Percentiles rank a stretch among this genome's conserved stretches.
These are phyloP conservation scores for Ophiorrhiza pumila DNA, from an alignment of 257 asterid species.

Conservation along the genomic window DNA sequence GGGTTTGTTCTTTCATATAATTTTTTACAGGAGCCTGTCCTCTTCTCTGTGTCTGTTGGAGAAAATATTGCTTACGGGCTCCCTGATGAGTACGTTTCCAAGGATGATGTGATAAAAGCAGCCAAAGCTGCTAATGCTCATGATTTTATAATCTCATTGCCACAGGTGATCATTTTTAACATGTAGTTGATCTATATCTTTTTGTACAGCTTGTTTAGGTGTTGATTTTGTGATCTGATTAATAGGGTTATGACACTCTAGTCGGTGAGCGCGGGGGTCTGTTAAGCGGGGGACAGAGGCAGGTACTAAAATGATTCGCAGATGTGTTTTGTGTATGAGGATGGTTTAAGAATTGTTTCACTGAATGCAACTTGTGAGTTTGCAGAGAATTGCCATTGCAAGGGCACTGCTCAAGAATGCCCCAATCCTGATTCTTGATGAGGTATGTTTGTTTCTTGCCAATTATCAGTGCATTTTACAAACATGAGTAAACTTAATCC, in stretches of 20 bases:
- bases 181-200: constrained; percentile 4
- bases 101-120: constrained; percentile 83
- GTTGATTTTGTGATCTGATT: constrained; percentile 19
- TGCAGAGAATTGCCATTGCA: constrained; percentile 94
- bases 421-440: constrained; percentile 91
- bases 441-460: constrained; percentile 41
- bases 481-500: not conserved
- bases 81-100: constrained; percentile 85
- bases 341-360: not conserved
- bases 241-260: constrained; percentile 83
- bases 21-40: constrained; percentile 79
- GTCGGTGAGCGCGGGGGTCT: constrained; percentile 99
- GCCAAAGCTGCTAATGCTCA: constrained; percentile 99
- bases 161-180: constrained; percentile 57
- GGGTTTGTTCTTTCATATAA: constrained; percentile 21
- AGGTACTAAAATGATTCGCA: constrained; percentile 40
- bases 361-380: constrained; percentile 25
- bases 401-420: constrained; percentile 98
- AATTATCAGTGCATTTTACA: constrained; percentile 7
- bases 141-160: constrained; percentile 83
- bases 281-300: constrained; percentile 96
- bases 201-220: constrained; percentile 10
- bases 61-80: constrained; percentile 97
- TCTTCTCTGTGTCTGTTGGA: constrained; percentile 87
- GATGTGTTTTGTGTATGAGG: not conserved